phyloP scores from a whole-genome alignment of 2,329 filamentous ascomycete species.

The Graphilbum ipis-grandicollis region DNA sequence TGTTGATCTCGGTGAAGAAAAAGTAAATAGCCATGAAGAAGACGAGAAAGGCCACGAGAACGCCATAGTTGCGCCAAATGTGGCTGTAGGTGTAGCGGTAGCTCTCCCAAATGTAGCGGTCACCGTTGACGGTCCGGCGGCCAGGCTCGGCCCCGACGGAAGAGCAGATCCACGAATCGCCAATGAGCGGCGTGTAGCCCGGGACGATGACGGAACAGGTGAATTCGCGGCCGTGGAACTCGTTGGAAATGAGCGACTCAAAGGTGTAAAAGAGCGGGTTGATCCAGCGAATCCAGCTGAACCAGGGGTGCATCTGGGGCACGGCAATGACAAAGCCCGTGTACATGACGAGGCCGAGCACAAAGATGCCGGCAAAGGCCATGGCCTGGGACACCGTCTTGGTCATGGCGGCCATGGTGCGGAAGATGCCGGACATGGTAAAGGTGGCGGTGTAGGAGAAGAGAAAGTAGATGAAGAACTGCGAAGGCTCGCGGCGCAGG shows the following conservation, averaged over 20 bases:
- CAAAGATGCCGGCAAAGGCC: constrained; percentile 40
- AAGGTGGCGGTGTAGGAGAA: constrained; percentile 58
- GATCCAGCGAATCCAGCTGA: constrained; percentile 65
- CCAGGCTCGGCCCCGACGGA: constrained; percentile 41
- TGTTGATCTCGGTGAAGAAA: constrained; percentile 29
- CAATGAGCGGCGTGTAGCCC: constrained; percentile 18
- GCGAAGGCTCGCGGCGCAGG: constrained; percentile 51
- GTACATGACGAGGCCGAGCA: constrained; percentile 49
- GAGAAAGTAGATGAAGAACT: constrained; percentile 76
- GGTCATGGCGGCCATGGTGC: constrained; percentile 58
- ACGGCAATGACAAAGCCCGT: constrained; percentile 51
- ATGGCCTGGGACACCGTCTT: constrained; percentile 49
- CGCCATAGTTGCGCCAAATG: constrained; percentile 50
- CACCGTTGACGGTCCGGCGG: constrained; percentile 32
- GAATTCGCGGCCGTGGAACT: constrained; percentile 53
- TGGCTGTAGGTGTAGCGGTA: constrained; percentile 43
- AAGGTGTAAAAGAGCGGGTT: constrained; percentile 68
- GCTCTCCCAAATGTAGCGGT: constrained; percentile 33
- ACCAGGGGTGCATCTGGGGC: constrained; percentile 61
- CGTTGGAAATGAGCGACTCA: constrained; percentile 65
- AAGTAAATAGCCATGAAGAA: constrained; percentile 40
- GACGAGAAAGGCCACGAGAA: constrained; percentile 32
- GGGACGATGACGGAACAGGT: constrained; percentile 23
- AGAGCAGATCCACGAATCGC: constrained; percentile 34
- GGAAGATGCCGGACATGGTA: constrained; percentile 75